phyloP scores from a whole-genome alignment of 441 rosid species.

The Erodium chrysanthum region DNA sequence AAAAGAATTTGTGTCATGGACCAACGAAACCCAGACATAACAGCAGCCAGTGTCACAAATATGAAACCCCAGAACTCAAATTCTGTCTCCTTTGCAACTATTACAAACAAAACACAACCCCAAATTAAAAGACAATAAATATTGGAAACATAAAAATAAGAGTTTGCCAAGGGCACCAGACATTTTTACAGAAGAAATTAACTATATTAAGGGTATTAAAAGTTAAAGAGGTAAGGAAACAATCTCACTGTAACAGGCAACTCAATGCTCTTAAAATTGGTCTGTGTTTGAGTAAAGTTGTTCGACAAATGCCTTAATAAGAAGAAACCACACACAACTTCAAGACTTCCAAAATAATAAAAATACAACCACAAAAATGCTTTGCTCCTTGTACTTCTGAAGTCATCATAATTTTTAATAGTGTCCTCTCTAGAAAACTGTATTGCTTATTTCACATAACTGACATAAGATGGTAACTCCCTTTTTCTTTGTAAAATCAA shows the following conservation, averaged over 20 bases:
- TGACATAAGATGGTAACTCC: not conserved
- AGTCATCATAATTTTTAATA: not conserved
- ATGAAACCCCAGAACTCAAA: slow-evolving; percentile 10
- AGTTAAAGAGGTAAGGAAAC: slow-evolving; percentile 4
- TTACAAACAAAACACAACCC: not conserved
- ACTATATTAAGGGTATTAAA: not conserved
- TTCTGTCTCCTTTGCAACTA: slow-evolving; percentile 7
- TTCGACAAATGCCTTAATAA: not conserved
- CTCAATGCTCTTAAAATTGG: slow-evolving; percentile 1
- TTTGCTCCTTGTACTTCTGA: not conserved
- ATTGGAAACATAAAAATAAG: not conserved
- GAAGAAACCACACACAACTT: not conserved
- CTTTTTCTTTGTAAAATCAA: not conserved
- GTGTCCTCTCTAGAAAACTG: not conserved
- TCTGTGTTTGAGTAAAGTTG: slow-evolving; percentile 1
- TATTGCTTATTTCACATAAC: not conserved
- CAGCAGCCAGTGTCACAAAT: slow-evolving; percentile 9
- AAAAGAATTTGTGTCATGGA: slow-evolving; percentile 11
- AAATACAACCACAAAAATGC: not conserved
- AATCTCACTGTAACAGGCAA: not conserved
- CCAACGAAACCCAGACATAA: slow-evolving; percentile 11
- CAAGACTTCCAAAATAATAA: not conserved
- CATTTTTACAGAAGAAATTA: not conserved
- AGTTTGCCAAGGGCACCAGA: not conserved
- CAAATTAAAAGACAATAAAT: slow-evolving; percentile 3